These are phyloP conservation scores for Austroboletus niveus DNA, from an alignment of 1,284 basidiomycete genomes.

Conservation along the genomic window DNA sequence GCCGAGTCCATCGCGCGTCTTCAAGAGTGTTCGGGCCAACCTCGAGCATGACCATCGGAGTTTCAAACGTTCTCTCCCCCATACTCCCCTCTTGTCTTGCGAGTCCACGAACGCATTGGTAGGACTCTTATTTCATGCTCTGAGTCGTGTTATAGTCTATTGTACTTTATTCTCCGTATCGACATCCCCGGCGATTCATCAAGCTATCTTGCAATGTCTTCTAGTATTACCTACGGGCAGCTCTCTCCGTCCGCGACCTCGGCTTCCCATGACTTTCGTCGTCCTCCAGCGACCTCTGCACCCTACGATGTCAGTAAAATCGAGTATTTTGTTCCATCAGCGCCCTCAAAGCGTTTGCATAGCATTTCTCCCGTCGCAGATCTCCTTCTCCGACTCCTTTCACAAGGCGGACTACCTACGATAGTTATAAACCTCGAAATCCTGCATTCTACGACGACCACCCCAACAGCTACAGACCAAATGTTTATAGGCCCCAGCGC, in stretches of 20 bases:
- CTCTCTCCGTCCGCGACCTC: conserved; percentile 25
- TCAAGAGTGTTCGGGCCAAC: conserved; percentile 6
- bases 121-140: conserved; percentile 9
- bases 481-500: conserved; percentile 32
- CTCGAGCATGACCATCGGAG: conserved; percentile 24
- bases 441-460: conserved; percentile 41
- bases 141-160: conserved; percentile 3
- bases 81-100: conserved; percentile 18
- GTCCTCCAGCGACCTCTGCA: conserved; percentile 21
- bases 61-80: conserved; percentile 30
- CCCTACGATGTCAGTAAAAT: conserved; percentile 36
- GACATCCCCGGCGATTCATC: conserved; percentile 10
- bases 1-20: conserved; percentile 25
- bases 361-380: conserved; percentile 43
- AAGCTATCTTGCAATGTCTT: conserved; percentile 22
- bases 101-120: conserved; percentile 6
- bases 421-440: conserved; percentile 47
- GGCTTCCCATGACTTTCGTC: conserved; percentile 30
- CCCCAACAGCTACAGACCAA: conserved; percentile 44
- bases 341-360: conserved; percentile 30
- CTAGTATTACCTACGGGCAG: conserved; percentile 24
- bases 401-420: conserved; percentile 45
- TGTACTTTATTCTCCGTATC: conserved; percentile 5
- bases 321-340: conserved; percentile 13
- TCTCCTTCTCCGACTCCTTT: conserved; percentile 39